Percentiles rank a stretch among this genome's conserved stretches.
Evolutionary conservation across 148 eudicot genomes (phyloP).

Genomic region (Vaccinium corymbosum): DNA sequence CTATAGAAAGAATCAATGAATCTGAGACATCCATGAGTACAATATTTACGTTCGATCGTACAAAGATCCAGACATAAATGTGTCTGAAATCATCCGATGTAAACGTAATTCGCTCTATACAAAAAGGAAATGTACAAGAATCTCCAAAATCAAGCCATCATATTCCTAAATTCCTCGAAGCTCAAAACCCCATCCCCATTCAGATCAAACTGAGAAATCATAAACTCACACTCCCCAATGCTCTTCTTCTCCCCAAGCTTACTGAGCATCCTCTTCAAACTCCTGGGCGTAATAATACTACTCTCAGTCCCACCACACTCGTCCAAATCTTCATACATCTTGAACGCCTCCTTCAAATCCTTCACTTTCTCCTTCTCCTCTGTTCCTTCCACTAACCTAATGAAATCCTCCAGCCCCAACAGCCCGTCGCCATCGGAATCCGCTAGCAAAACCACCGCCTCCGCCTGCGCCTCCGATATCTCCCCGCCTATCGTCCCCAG

Average conservation of each 20-base stretch:
- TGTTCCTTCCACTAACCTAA: slow-evolving; percentile 33
- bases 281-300: slow-evolving; percentile 23
- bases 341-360: slow-evolving; percentile 36
- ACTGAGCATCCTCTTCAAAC: slow-evolving; percentile 37
- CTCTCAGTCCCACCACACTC: neutral
- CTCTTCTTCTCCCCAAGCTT: slow-evolving; percentile 24
- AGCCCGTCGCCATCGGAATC: slow-evolving; percentile 48
- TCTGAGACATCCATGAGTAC: too few species aligned
- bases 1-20: too few species aligned
- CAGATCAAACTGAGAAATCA: slow-evolving; percentile 29
- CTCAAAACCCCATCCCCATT: slow-evolving; percentile 34
- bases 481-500: slow-evolving; percentile 17
- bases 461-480: slow-evolving; percentile 33
- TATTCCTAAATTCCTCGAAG: slow-evolving; percentile 34
- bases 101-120: too few species aligned
- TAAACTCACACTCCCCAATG: slow-evolving; percentile 23
- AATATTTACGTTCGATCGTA: too few species aligned
- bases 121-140: neutral
- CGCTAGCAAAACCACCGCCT: slow-evolving; percentile 29
- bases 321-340: slow-evolving; percentile 31
- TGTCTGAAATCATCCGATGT: too few species aligned
- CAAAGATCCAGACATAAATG: too few species aligned
- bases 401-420: slow-evolving; percentile 36
- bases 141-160: slow-evolving; percentile 22
- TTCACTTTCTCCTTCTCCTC: slow-evolving; percentile 27